These are phyloP conservation scores for Chrysosporium keratinophilum DNA, from an alignment of 2,329 filamentous ascomycete species.

Conservation along the genomic window DNA sequence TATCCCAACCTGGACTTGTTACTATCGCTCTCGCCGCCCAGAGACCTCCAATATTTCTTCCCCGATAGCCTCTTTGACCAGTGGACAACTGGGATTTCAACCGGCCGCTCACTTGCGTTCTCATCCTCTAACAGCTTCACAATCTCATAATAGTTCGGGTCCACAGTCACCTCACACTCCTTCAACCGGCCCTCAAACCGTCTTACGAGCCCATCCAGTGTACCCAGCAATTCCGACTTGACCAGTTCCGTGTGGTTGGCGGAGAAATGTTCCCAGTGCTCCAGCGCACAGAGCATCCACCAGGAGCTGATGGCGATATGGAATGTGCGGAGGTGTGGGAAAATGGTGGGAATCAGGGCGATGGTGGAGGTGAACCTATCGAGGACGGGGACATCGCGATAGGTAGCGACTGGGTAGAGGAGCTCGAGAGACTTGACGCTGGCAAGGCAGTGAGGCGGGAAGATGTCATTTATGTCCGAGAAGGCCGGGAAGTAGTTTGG, in stretches of 20 bases:
- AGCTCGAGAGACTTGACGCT: conserved; percentile 7
- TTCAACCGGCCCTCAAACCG: conserved; percentile 2
- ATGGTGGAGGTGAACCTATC: conserved; percentile 7
- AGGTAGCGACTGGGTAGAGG: conserved; percentile 9
- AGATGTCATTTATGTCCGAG: neutral
- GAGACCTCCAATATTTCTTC: conserved; percentile 5
- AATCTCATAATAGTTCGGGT: conserved; percentile 9
- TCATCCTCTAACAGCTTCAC: conserved; percentile 7
- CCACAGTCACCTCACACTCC: conserved; percentile 6
- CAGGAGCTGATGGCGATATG: conserved; percentile 9
- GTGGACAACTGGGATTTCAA: neutral
- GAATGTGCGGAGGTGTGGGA: conserved; percentile 2
- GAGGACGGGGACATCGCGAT: conserved; percentile 7
- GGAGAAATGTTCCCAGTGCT: conserved; percentile 5
- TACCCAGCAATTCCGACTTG: conserved; percentile 4
- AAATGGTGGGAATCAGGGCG: conserved; percentile 4
- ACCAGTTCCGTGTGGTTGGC: conserved; percentile 2
- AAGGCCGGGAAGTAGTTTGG: conserved; percentile 10
- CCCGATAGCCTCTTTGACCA: neutral
- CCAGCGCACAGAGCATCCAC: conserved; percentile 10
- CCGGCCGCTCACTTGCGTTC: neutral
- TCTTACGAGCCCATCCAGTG: conserved; percentile 3
- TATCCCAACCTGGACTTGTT: conserved; percentile 4
- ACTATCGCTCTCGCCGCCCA: neutral
- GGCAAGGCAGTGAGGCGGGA: conserved; percentile 1